Evolutionary conservation across 495 filamentous ascomycete genomes (phyloP), one percentile per base, ranked within the genome.

Genomic region (Aspergillus carlsbadensis): DNA sequence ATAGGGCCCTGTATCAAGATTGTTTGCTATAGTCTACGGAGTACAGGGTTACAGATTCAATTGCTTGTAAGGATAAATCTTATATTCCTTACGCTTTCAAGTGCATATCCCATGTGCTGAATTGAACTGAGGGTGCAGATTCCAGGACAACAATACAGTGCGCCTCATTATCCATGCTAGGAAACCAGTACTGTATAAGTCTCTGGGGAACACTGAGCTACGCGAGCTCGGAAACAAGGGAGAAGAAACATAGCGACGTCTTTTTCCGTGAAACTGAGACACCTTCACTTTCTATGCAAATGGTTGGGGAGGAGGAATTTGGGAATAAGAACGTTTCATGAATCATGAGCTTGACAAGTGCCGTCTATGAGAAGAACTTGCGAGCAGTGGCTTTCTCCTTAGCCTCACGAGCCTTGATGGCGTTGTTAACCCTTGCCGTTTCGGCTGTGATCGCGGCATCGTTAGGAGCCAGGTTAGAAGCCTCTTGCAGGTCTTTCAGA

Each of bases 331-430:
- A 60, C 43, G 60, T 47, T 56, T 61, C 72, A 68, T 75, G 69
- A 73, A 63, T 70, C 69, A 52, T 56, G 22, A 53, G 41, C 10
- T 39, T 42, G 15, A 31, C 34, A 49, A 36, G n/a, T 48, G 17
- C 70, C 56, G 33, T 26, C 31, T 39, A 85, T 15, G 80, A 67
- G 65, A 98, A 98, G 77, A 92, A 92, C 77, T 92, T 96, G 75
- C 84, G 84, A 66, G 91, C 94, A 24, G 87, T 88, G 31, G 85
- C 88, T 78, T 91, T 93, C 77, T 98, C 90, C 80, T 90, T 95
- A 67, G 87, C 87, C 58, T 83, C 77, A 63, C 87, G 82, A 48
- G 84, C 89, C 44, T 83, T 81, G 37, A 87, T 80, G 51, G 76
- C 81, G 76, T 87, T 86, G 82, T 93, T 96, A 24, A 92, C 85